Evolutionary conservation across 176 grass and related monocot genomes (phyloP).

Genomic region (Oryza rufipogon): DNA sequence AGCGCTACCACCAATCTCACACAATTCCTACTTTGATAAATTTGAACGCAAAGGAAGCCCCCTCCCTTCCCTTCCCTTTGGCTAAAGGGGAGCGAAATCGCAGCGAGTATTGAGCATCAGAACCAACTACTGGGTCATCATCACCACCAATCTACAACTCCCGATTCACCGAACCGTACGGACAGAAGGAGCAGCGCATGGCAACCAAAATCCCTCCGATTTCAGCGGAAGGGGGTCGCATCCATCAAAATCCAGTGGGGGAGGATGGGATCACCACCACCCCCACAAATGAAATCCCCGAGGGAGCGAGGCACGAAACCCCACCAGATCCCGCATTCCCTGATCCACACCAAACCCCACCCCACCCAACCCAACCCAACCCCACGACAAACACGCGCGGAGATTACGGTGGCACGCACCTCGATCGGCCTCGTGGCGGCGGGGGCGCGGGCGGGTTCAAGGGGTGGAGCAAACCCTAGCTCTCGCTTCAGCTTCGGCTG

Average conservation of each 20-base stretch:
- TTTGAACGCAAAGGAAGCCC: conserved; percentile 22
- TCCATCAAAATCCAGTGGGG: background rate
- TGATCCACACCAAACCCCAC: background rate
- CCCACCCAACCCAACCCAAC: background rate
- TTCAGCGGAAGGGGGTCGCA: background rate
- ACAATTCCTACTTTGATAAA: background rate
- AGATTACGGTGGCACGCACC: conserved; percentile 27
- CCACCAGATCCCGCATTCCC: conserved; percentile 40
- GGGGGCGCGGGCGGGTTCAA: background rate
- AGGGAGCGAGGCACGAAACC: too few relatives aligned
- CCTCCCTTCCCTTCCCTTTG: background rate
- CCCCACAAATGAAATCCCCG: too few relatives aligned
- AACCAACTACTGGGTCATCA: background rate
- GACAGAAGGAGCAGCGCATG: too few relatives aligned
- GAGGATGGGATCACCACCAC: background rate
- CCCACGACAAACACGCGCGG: background rate
- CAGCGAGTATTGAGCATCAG: background rate
- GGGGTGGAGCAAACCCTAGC: conserved; percentile 31
- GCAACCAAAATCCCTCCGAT: background rate
- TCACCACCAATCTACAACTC: background rate
- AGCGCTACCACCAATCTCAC: background rate
- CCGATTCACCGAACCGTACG: background rate
- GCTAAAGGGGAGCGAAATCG: background rate
- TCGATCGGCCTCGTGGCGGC: background rate
- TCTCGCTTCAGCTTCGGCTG: background rate